These are phyloP conservation scores for Amphichorda felina DNA, from an alignment of 2,329 filamentous ascomycete genomes.

Conservation along the genomic window DNA sequence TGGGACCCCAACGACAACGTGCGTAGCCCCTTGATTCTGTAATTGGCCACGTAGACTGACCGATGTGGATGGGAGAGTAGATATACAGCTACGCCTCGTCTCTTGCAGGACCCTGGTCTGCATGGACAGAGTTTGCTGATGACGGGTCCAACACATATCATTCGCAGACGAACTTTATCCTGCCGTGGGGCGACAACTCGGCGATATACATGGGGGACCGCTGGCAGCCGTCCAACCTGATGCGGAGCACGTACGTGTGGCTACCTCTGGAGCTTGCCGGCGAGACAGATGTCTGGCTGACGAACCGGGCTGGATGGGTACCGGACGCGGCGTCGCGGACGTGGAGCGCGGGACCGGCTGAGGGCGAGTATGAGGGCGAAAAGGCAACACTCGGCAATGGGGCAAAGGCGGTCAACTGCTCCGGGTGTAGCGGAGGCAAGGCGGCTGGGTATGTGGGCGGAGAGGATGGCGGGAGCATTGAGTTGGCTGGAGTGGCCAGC, in stretches of 20 bases:
- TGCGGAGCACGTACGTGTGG: slow-evolving; percentile 52
- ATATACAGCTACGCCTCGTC: slow-evolving; percentile 45
- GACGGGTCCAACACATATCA: slow-evolving; percentile 42
- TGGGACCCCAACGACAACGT: slow-evolving; percentile 55
- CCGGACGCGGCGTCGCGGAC: slow-evolving; percentile 29
- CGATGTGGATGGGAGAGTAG: slow-evolving; percentile 6
- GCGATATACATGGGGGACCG: slow-evolving; percentile 57
- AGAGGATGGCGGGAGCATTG: slow-evolving; percentile 22
- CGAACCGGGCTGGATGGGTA: slow-evolving; percentile 43
- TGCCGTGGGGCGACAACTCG: slow-evolving; percentile 24
- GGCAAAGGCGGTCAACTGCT: slow-evolving; percentile 34
- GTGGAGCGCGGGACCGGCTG: slow-evolving; percentile 28
- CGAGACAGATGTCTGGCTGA: slow-evolving; percentile 29
- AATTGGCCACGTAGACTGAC: not conserved
- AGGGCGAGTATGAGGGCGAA: slow-evolving; percentile 41
- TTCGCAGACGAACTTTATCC: slow-evolving; percentile 49
- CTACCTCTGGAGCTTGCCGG: slow-evolving; percentile 44
- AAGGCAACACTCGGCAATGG: slow-evolving; percentile 27
- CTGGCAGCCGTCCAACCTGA: slow-evolving; percentile 49
- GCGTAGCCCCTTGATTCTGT: not conserved
- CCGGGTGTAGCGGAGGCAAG: slow-evolving; percentile 33
- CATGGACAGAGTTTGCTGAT: slow-evolving; percentile 47
- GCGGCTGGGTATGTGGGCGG: slow-evolving; percentile 46
- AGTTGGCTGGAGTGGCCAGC: slow-evolving; percentile 35
- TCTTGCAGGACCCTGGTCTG: slow-evolving; percentile 47